Conservation (phyloP, 2,329 filamentous ascomycete genomes). For the Whalleya microplaca region DNA sequence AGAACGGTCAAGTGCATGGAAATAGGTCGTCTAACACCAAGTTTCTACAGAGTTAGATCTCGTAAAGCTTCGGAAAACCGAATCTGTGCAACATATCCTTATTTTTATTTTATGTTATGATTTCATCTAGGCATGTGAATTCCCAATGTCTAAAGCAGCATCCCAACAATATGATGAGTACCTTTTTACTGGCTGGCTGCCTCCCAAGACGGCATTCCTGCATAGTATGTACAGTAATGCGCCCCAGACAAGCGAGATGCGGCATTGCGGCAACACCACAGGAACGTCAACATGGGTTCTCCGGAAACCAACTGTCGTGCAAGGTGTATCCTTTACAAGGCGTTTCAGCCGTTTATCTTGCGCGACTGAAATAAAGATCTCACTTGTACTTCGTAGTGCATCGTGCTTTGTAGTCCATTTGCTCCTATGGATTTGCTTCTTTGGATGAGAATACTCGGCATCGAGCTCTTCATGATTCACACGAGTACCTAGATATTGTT, state of each 20-base stretch:
- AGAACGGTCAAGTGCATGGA: neutral
- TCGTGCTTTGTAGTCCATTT: neutral
- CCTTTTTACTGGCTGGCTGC: neutral
- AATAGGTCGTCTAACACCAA: neutral
- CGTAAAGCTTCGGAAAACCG: neutral
- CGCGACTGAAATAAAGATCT: neutral
- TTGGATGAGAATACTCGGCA: too few species aligned
- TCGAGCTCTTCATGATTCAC: too few species aligned
- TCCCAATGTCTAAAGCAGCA: neutral
- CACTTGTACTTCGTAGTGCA: neutral
- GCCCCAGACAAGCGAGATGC: neutral
- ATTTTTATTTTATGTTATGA: neutral
- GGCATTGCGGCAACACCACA: neutral
- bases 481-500: neutral
- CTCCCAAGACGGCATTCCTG: neutral
- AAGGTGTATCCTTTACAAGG: neutral
- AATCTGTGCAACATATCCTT: too few species aligned
- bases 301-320: neutral
- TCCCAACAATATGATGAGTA: neutral
- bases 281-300: neutral
- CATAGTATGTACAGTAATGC: too few species aligned
- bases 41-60: neutral
- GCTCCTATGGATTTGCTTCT: too few species aligned
- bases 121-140: neutral
- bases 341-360: neutral